These are phyloP conservation scores for Penicillium lividum DNA, from an alignment of 495 filamentous ascomycete genomes.

Conservation along the genomic window DNA sequence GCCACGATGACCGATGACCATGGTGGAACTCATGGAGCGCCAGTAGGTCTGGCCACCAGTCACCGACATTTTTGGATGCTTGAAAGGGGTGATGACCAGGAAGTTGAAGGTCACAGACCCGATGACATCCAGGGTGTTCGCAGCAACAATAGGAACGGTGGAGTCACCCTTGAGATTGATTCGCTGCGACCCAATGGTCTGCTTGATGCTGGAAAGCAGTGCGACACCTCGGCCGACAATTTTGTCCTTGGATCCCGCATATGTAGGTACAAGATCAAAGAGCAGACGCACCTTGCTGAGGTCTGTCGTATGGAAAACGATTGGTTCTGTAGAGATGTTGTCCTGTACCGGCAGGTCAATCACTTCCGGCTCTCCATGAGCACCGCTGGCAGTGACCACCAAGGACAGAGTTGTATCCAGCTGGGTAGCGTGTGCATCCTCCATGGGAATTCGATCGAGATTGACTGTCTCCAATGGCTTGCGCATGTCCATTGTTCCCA, in stretches of 20 bases:
- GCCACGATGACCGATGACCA: conserved; percentile 92
- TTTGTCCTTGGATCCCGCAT: conserved; percentile 83
- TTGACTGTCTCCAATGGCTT: conserved; percentile 79
- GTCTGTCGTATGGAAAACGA: conserved; percentile 80
- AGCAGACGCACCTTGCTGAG: conserved; percentile 79
- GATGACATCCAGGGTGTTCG: conserved; percentile 81
- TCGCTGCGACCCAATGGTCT: conserved; percentile 72
- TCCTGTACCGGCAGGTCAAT: conserved; percentile 94
- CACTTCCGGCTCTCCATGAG: conserved; percentile 79
- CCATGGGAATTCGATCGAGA: conserved; percentile 84
- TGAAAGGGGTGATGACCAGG: conserved; percentile 89
- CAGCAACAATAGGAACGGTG: conserved; percentile 84
- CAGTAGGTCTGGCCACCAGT: conserved; percentile 91
- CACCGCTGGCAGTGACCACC: conserved; percentile 86
- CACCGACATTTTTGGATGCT: conserved; percentile 89
- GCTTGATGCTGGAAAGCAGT: conserved; percentile 80
- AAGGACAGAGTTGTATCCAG: conserved; percentile 92
- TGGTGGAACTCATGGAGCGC: conserved; percentile 79
- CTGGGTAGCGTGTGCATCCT: conserved; percentile 85
- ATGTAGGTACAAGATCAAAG: conserved; percentile 97
- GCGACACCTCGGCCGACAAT: conserved; percentile 93
- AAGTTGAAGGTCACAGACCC: conserved; percentile 97
- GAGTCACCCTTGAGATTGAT: conserved; percentile 92
- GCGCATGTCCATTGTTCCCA: conserved; percentile 91
- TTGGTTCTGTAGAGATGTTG: conserved; percentile 88